These are phyloP conservation scores for Penicillium sclerotiorum DNA, from an alignment of 2,329 filamentous ascomycete species.

Conservation along the genomic window DNA sequence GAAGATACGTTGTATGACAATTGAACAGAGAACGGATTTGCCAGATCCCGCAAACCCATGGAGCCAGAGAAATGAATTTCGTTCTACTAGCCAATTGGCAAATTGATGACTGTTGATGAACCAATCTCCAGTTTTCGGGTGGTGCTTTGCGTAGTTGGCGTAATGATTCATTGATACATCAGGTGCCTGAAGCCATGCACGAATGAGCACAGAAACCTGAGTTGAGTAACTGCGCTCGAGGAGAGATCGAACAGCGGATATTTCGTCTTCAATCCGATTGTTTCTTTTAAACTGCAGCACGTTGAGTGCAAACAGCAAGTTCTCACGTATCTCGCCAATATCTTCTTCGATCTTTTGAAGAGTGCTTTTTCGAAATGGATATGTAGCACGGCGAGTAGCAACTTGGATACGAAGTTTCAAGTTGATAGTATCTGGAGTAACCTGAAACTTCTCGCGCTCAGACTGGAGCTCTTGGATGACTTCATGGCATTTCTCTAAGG, in stretches of 20 bases:
- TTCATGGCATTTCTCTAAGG: constrained; percentile 1
- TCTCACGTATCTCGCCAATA: constrained; percentile 34
- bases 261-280: constrained; percentile 2
- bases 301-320: constrained; percentile 35
- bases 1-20: constrained; percentile 28
- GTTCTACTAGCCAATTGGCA: constrained; percentile 25
- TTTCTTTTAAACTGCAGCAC: constrained; percentile 29
- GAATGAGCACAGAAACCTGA: constrained; percentile 30
- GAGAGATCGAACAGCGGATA: constrained; percentile 7
- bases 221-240: constrained; percentile 5
- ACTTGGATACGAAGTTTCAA: constrained; percentile 5
- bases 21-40: constrained; percentile 37
- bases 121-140: constrained; percentile 41
- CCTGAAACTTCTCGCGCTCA: constrained; percentile 10
- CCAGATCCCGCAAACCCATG: constrained; percentile 36
- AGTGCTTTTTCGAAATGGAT: constrained; percentile 40
- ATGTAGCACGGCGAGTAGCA: constrained; percentile 19
- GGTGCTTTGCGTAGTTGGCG: constrained; percentile 33
- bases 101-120: constrained; percentile 18
- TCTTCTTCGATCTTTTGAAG: constrained; percentile 44
- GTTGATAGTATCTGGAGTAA: not conserved
- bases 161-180: constrained; percentile 41
- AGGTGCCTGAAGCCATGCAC: constrained; percentile 40
- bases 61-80: constrained; percentile 33
- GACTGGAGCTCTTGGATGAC: constrained; percentile 8